These are phyloP conservation scores for Ceratonia siliqua DNA, from an alignment of 306 rosid species.

Conservation along the genomic window DNA sequence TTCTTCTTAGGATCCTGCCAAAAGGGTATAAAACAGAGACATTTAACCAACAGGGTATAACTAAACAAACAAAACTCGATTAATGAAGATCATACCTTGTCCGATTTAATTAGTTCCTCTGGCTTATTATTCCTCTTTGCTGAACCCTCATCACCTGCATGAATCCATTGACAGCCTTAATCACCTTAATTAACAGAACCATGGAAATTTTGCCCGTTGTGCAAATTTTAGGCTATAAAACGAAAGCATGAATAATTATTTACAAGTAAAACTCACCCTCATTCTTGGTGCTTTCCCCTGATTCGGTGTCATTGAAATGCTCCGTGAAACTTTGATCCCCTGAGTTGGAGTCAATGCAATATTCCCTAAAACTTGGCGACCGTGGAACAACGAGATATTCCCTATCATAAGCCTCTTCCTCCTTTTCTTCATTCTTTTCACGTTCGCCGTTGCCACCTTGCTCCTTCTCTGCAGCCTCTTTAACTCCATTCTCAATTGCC, in stretches of 20 bases:
- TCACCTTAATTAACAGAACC: too few species aligned
- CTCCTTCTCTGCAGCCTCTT: background rate
- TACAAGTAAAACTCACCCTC: background rate
- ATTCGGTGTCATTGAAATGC: background rate
- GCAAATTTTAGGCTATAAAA: background rate
- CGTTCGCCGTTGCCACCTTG: background rate
- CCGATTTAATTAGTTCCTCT: background rate
- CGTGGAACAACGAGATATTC: background rate
- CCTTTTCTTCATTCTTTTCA: background rate
- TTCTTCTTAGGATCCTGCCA: constrained; percentile 24
- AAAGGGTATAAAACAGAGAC: background rate
- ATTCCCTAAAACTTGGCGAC: constrained; percentile 9
- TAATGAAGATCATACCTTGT: background rate
- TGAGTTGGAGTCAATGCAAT: background rate
- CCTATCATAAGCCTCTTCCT: background rate
- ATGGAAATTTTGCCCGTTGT: too few species aligned
- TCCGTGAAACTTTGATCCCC: background rate
- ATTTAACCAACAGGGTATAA: background rate
- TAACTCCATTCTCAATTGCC: background rate
- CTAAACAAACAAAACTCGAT: too few species aligned
- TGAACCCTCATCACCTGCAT: background rate
- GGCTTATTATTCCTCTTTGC: background rate
- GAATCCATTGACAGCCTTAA: too few species aligned
- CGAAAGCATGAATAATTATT: too few species aligned
- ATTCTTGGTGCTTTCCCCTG: background rate